Conservation (phyloP, 305 asterid genomes). For the Fraxinus latifolia region DNA sequence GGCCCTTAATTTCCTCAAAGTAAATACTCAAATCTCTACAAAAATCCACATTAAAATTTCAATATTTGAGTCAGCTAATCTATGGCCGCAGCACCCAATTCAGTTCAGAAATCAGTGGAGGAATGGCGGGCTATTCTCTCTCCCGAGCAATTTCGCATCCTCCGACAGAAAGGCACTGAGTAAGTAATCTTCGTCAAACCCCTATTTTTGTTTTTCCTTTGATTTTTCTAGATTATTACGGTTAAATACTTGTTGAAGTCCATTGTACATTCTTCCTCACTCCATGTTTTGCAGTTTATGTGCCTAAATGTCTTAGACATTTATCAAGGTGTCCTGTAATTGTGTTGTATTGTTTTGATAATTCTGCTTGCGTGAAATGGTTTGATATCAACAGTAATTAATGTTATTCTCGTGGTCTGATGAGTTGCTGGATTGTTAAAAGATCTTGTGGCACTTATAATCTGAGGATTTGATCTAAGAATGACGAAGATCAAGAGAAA, state of each 20-base stretch:
- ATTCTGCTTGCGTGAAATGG: neutral
- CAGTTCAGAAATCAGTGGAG: constrained; percentile 55
- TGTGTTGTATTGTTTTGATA: neutral
- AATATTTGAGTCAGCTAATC: neutral
- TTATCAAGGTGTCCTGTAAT: neutral
- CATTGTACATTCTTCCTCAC: neutral
- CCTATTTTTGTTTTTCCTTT: neutral
- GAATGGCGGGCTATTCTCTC: constrained; percentile 74
- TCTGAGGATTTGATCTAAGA: neutral
- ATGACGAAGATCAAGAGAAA: neutral
- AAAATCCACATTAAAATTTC: neutral
- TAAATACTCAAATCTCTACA: neutral
- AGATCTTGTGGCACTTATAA: neutral
- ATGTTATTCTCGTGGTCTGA: neutral
- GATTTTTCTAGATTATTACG: neutral
- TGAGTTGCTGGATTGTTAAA: neutral
- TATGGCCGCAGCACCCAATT: constrained; percentile 36
- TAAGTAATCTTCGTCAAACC: constrained; percentile 17
- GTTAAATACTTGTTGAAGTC: neutral
- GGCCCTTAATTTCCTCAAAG: neutral
- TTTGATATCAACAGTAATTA: neutral
- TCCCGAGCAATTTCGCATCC: constrained; percentile 65
- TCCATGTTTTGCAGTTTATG: neutral
- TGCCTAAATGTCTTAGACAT: neutral
- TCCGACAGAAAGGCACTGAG: constrained; percentile 74